Conservation (phyloP, 805 yeast genomes). For the Nakazawaea holstii region DNA sequence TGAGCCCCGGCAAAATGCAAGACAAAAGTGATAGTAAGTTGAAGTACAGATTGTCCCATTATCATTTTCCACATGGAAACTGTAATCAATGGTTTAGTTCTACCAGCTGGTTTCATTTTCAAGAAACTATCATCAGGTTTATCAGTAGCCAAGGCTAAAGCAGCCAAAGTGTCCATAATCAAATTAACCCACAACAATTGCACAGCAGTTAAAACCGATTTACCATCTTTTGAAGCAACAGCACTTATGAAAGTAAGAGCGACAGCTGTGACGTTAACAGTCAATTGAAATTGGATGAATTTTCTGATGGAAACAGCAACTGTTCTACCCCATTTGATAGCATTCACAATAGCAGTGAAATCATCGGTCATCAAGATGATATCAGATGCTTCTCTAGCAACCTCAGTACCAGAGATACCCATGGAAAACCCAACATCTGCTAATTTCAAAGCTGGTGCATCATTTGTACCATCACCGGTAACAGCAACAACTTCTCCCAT, state of each 20-base stretch:
- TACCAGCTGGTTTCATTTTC: constrained; percentile 78
- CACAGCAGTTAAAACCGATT: constrained; percentile 92
- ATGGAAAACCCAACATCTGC: constrained; percentile 98
- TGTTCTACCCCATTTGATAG: constrained; percentile 98
- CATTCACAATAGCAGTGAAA: constrained; percentile 90
- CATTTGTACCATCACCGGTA: constrained; percentile 99
- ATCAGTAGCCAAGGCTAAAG: constrained; percentile 95
- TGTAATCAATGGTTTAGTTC: constrained; percentile 73
- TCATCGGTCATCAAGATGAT: constrained; percentile 92
- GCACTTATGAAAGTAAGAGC: constrained; percentile 90
- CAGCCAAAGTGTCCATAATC: constrained; percentile 98
- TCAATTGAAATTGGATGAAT: constrained; percentile 92
- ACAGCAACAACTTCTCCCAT: constrained; percentile 96
- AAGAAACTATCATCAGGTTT: constrained; percentile 84
- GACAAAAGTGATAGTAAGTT: constrained; percentile 71
- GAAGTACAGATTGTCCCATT: constrained; percentile 76
- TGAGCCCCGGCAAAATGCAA: constrained; percentile 73
- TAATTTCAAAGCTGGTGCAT: constrained; percentile 93
- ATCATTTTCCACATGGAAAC: constrained; percentile 99
- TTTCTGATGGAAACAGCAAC: constrained; percentile 92
- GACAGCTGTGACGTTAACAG: constrained; percentile 97
- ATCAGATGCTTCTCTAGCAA: constrained; percentile 96
- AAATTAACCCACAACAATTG: constrained; percentile 96
- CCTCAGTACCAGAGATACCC: constrained; percentile 99
- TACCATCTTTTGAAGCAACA: constrained; percentile 71